A percentile compares a stretch with the other conserved stretches of the same genome.
These are phyloP conservation scores for Arthrobotrys sinensis DNA, from an alignment of 2,329 filamentous ascomycete genomes.

Conservation along the genomic window DNA sequence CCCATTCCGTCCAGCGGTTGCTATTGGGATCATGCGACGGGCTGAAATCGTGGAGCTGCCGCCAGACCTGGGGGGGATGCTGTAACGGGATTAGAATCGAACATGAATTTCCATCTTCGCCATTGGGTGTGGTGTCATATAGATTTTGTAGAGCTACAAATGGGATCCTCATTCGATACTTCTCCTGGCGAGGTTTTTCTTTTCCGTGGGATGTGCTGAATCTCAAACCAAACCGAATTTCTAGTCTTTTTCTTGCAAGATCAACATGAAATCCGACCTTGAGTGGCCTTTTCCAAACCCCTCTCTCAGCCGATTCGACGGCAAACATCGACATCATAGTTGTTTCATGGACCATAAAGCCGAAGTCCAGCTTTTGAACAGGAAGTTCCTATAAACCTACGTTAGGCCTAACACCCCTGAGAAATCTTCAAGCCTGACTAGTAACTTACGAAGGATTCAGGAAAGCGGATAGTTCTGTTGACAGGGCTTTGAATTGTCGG, in stretches of 20 bases:
- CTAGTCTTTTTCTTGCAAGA: conserved; percentile 67
- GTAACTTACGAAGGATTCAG: conserved; percentile 58
- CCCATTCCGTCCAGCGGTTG: conserved; percentile 72
- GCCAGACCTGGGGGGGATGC: conserved; percentile 68
- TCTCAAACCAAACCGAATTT: conserved; percentile 68
- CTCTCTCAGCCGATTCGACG: conserved; percentile 62
- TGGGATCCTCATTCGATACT: conserved; percentile 66
- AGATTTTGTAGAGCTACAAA: conserved; percentile 69
- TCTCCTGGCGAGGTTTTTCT: conserved; percentile 57
- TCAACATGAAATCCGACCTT: conserved; percentile 67
- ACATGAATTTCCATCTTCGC: conserved; percentile 64
- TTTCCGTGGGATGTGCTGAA: conserved; percentile 63
- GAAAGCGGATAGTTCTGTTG: conserved; percentile 63
- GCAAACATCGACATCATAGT: conserved; percentile 76
- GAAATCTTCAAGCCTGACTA: not conserved
- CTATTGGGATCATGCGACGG: conserved; percentile 68
- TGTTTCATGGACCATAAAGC: conserved; percentile 72
- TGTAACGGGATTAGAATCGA: conserved; percentile 71
- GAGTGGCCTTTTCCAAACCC: conserved; percentile 62
- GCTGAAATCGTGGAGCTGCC: conserved; percentile 65
- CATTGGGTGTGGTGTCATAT: conserved; percentile 63
- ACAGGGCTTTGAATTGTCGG: conserved; percentile 62
- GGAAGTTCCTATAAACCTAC: conserved; percentile 67
- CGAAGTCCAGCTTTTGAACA: conserved; percentile 74
- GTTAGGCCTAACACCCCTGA: not conserved